Evolutionary conservation across 352 stramenopile genomes (phyloP), one percentile per base, ranked within the genome.

Genomic region (Globisporangium echinulatum): DNA sequence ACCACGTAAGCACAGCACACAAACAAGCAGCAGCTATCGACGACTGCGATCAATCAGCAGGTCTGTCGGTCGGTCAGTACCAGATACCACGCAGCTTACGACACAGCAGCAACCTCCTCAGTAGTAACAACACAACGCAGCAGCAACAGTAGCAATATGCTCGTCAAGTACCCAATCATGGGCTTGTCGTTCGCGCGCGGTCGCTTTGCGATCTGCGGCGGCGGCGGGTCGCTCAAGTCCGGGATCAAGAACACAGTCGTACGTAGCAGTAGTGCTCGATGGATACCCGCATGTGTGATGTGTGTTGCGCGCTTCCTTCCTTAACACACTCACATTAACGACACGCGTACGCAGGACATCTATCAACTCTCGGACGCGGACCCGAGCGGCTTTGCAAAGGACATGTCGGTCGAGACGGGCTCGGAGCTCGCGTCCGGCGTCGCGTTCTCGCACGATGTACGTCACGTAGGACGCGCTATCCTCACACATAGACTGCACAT

Each of bases 231-330:
- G 33, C 76, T 91, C 54, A 90, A 85, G 68, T 92, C 82, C 10
- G 85, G 85, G 58, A 91, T 94, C 61, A 87, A 87, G 49, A 94
- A 94, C 72, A 94, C 81, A 4, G 79, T 92, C 57, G 85, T 89
- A 76, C 57, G 85, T 77, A 11, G 19, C 15, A 47, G 25, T 3
- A 33, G 25, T 33, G 25, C 25, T 33, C 25, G 25, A 33, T 33
- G 25, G 25, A 33, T 33, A 33, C 25, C 25, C 33, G 5, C 25
- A 2, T 37, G n/a, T 17, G 5, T 50, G 46, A 8, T 50, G 4
- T 33, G 46, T 19, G 44, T 37, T 40, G 47, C 39, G 38, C 25
- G 25, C 25, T 33, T 33, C 25, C 25, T 33, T 33, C 25, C 25
- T 3, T 33, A 33, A 33, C 25, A 1, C 25, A 33, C 25, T 33